These are phyloP conservation scores for Ceratobasidium sp. DNA, from an alignment of 1,284 basidiomycete genomes.

Conservation along the genomic window DNA sequence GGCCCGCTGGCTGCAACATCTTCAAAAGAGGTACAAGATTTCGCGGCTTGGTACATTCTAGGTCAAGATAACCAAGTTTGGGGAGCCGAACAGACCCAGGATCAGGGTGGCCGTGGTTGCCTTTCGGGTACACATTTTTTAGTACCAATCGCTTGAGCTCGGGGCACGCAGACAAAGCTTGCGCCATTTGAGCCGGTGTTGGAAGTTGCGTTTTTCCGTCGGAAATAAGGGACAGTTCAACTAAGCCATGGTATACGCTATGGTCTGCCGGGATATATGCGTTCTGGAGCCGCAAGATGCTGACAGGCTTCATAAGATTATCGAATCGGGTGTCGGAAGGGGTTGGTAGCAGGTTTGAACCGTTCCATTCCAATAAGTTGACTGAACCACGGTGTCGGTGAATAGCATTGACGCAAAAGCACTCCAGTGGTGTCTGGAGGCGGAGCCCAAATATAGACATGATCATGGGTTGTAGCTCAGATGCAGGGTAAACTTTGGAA, in stretches of 20 bases:
- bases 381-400: no score
- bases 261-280: neutral
- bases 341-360: neutral
- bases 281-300: neutral
- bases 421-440: neutral
- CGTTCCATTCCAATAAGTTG: neutral
- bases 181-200: neutral
- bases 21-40: neutral
- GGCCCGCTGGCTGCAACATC: neutral
- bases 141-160: neutral
- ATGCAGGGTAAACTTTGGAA: neutral
- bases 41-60: neutral
- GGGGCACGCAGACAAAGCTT: neutral
- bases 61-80: neutral
- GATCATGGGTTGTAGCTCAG: neutral
- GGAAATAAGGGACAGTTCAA: neutral
- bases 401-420: neutral
- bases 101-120: neutral
- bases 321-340: neutral
- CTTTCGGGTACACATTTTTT: neutral
- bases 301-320: neutral
- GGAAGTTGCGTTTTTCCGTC: neutral
- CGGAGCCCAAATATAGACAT: neutral
- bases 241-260: neutral
- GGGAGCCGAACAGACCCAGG: neutral